phyloP scores from a whole-genome alignment of 2,329 filamentous ascomycete genomes.

The Sporothrix luriei region DNA sequence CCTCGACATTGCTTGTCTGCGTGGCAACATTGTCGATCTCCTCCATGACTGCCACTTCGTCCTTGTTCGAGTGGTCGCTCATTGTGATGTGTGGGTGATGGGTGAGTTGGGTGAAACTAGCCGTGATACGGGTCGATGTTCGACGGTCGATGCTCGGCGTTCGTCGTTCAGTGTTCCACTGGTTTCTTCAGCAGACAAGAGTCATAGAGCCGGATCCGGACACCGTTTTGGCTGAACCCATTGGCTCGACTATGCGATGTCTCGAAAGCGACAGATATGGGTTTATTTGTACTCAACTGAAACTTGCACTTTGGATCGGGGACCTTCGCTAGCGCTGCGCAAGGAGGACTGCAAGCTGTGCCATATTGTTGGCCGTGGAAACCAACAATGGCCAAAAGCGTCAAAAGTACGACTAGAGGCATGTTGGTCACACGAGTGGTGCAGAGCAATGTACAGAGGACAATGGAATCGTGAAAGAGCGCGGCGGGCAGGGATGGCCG shows the following conservation, averaged over 20 bases:
- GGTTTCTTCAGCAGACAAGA: conserved; percentile 5
- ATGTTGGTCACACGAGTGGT: not conserved
- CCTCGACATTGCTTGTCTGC: not conserved
- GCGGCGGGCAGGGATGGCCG: not conserved
- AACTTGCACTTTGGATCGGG: not conserved
- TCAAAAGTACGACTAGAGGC: not conserved
- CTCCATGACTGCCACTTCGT: not conserved
- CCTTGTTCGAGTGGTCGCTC: conserved; percentile 11
- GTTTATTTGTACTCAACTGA: not conserved
- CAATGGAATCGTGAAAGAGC: conserved; percentile 5
- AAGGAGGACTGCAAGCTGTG: not conserved
- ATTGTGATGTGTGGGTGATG: not conserved
- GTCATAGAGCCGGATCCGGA: not conserved
- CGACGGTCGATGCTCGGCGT: not conserved
- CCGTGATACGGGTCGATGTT: not conserved
- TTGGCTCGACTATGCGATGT: not conserved
- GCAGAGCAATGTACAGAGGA: not conserved
- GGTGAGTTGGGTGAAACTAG: not conserved
- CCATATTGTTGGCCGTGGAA: not conserved
- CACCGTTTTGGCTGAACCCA: not conserved
- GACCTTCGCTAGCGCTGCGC: not conserved
- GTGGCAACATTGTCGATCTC: not conserved
- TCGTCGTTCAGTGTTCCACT: not conserved
- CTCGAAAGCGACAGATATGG: not conserved
- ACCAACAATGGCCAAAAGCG: not conserved